These are phyloP conservation scores for Raffaelea albimanens DNA, from an alignment of 2,329 filamentous ascomycete species.

Conservation along the genomic window DNA sequence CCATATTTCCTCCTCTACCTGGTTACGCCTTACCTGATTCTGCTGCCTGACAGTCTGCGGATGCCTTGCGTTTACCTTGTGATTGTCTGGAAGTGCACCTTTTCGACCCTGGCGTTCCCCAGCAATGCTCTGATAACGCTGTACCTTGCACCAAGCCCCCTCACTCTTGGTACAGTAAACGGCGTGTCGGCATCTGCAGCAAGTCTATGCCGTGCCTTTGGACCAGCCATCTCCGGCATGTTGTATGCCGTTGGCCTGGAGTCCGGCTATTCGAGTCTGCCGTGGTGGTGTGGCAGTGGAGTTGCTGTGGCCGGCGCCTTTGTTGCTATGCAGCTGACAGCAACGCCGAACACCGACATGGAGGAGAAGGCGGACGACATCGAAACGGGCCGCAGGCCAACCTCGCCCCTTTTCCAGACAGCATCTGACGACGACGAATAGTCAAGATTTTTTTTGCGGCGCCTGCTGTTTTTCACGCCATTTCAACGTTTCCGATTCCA, in stretches of 20 bases:
- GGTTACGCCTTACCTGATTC: slow-evolving; percentile 76
- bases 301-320: slow-evolving; percentile 68
- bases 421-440: too few relatives aligned
- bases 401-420: too few relatives aligned
- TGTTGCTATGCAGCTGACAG: slow-evolving; percentile 66
- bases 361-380: slow-evolving; percentile 30
- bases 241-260: slow-evolving; percentile 74
- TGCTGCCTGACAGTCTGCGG: slow-evolving; percentile 64
- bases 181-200: slow-evolving; percentile 86
- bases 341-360: slow-evolving; percentile 37
- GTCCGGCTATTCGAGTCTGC: slow-evolving; percentile 74
- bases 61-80: slow-evolving; percentile 68
- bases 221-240: slow-evolving; percentile 77
- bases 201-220: slow-evolving; percentile 78
- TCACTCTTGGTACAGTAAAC: slow-evolving; percentile 85
- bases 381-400: slow-evolving; percentile 16
- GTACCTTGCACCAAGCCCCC: slow-evolving; percentile 75
- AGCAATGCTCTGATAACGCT: slow-evolving; percentile 81
- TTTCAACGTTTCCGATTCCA: too few relatives aligned
- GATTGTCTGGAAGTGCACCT: slow-evolving; percentile 86
- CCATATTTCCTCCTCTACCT: slow-evolving; percentile 85
- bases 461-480: too few relatives aligned
- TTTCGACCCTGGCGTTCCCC: slow-evolving; percentile 84
- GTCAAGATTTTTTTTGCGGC: too few relatives aligned
- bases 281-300: slow-evolving; percentile 84